Evolutionary conservation across 2,329 filamentous ascomycete genomes (phyloP).

Genomic region (Atkinsonella texensis): DNA sequence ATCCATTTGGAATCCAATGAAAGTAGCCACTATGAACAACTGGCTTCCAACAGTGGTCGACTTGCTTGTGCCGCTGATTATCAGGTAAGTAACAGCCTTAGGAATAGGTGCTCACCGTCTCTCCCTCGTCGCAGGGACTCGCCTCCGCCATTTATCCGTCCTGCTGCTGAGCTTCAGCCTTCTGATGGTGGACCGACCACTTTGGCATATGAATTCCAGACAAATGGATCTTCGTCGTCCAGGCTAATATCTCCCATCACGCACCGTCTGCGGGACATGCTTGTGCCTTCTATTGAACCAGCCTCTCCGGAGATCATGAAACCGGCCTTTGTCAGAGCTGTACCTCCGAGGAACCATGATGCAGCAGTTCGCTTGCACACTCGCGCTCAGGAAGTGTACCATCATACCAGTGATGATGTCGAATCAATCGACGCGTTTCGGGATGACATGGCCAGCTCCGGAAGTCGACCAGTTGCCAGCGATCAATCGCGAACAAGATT

Average conservation of each 20-base stretch:
- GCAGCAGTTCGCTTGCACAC: constrained; percentile 11
- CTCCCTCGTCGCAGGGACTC: background rate
- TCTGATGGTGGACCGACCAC: constrained; percentile 16
- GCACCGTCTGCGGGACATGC: constrained; percentile 25
- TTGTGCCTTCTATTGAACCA: constrained; percentile 35
- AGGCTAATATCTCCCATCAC: constrained; percentile 8
- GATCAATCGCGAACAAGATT: constrained; percentile 5
- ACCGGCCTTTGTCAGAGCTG: constrained; percentile 22
- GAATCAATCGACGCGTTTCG: background rate
- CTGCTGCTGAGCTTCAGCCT: background rate
- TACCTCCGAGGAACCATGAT: constrained; percentile 17
- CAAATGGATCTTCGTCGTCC: constrained; percentile 8
- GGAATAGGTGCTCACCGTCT: constrained; percentile 4
- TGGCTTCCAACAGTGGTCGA: constrained; percentile 3
- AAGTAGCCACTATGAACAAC: constrained; percentile 2
- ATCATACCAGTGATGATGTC: constrained; percentile 9
- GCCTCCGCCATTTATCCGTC: background rate
- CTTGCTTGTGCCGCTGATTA: constrained; percentile 2
- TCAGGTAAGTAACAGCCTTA: constrained; percentile 3
- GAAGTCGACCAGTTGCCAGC: constrained; percentile 8
- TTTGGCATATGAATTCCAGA: constrained; percentile 10
- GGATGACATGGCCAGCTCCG: background rate
- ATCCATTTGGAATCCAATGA: constrained; percentile 2
- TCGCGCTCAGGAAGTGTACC: constrained; percentile 5
- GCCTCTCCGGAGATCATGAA: constrained; percentile 23